Base-by-base conservation (phyloP, 371 early-diverging fungal genomes). In the Mucor racemosus region DNA sequence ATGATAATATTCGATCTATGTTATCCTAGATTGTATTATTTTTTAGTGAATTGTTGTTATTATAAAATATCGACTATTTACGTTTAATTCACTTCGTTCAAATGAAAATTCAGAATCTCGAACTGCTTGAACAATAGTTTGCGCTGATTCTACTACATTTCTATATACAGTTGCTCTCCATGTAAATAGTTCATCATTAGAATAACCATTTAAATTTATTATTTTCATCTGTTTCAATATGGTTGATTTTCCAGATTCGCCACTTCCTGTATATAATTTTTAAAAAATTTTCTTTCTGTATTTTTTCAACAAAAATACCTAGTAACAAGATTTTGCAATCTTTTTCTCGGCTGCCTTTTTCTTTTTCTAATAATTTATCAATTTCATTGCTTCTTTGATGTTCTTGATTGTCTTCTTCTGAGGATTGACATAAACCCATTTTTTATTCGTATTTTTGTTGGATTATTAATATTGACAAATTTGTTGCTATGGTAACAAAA, bases 161-260 rank as follows among this genome's bases (percentile, higher is more conserved):
- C 89, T 84, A 72, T 90, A 90, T 46, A 97, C 89, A 3, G 89
- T 89, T 55, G 89, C 77, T 53, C 91, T 82, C 82, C 87, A 96
- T 26, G 88, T 77, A 64, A 82, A 82, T 8, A 94, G 82, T 69
- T 97, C 98, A 39, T 90, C 92, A 62, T 84, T 77, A 14, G 86
- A 84, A 77, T 92, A 98, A 5, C 96, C 97, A 56, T 88, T 87
- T 68, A 92, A 91, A 76, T 96, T 94, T 70, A 97, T 94, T 64
- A 97, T 91, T 71, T 94, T 94, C 94, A 96, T 94, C 77, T 96
- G 96, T 63, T 96, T 96, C 38, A 95, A 87, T 72, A 96, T 90
- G 46, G 96, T 96, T 60, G 92, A 91, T 74, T 95, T 95, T 55
- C 96, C 96, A 40, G 93, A 92, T 77, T 95, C 96, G 62, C 95